Evolutionary conservation across 257 asterid genomes (phyloP).

Genomic region (Knoxia roxburghii): DNA sequence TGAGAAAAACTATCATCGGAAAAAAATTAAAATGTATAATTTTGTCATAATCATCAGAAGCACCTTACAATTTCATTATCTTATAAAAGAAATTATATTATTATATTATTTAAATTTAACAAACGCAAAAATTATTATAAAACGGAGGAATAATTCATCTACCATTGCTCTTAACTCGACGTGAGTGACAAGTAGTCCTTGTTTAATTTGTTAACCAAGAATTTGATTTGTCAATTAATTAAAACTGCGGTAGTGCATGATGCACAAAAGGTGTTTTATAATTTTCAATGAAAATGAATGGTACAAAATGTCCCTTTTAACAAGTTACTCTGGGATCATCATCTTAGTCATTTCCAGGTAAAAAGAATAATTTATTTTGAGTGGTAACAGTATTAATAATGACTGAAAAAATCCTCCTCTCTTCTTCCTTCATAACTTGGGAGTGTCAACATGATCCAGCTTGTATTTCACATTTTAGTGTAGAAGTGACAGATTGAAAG

Average conservation of each 20-base stretch:
- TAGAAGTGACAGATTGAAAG: background rate
- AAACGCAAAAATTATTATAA: too few species aligned
- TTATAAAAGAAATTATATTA: too few species aligned
- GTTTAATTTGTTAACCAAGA: background rate
- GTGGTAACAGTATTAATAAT: constrained; percentile 15
- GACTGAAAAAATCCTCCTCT: constrained; percentile 9
- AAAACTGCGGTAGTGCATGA: background rate
- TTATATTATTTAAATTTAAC: too few species aligned
- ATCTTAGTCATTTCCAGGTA: constrained; percentile 4
- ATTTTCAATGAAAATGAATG: background rate
- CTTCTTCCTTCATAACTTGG: background rate
- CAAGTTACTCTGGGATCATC: constrained; percentile 17
- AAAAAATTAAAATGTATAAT: too few species aligned
- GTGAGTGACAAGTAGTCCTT: constrained; percentile 33
- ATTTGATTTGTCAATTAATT: too few species aligned
- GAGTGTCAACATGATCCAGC: background rate
- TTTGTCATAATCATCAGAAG: too few species aligned
- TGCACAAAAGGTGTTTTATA: background rate
- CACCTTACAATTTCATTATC: too few species aligned
- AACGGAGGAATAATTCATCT: too few species aligned
- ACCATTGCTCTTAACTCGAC: constrained; percentile 23
- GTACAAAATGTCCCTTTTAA: constrained; percentile 13
- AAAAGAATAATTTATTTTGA: background rate
- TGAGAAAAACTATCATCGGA: too few species aligned
- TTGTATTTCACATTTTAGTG: constrained; percentile 7